phyloP scores from a whole-genome alignment of 768 basidiomycete species.

The Lactarius indigo region DNA sequence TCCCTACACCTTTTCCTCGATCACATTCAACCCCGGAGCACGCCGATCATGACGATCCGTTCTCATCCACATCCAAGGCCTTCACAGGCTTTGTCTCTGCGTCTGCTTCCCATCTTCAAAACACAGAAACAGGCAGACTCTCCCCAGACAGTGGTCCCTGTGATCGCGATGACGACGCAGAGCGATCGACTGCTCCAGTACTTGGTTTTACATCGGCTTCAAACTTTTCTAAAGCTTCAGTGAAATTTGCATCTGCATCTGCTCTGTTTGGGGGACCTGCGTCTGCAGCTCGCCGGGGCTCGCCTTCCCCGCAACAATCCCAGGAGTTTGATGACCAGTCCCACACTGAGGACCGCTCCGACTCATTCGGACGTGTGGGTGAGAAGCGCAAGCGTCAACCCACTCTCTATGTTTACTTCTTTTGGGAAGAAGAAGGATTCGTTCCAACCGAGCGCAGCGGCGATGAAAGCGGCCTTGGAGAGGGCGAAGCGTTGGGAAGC shows the following conservation, averaged over 20 bases:
- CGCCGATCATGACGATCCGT: slow-evolving; percentile 17
- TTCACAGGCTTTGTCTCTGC: slow-evolving; percentile 8
- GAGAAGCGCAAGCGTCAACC: not conserved
- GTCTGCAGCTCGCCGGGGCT: not conserved
- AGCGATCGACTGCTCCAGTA: not conserved
- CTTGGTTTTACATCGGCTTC: slow-evolving; percentile 16
- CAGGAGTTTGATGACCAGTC: not conserved
- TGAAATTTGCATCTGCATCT: slow-evolving; percentile 14
- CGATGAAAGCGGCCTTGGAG: slow-evolving; percentile 12
- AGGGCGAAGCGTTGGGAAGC: slow-evolving; percentile 18
- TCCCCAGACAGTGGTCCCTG: not conserved
- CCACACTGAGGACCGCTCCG: not conserved
- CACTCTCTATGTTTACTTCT: slow-evolving; percentile 13
- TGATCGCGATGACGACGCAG: not conserved
- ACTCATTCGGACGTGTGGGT: not conserved
- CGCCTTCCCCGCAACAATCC: not conserved
- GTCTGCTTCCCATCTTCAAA: not conserved
- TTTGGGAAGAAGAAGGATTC: slow-evolving; percentile 15
- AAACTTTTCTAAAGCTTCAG: not conserved
- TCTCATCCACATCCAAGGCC: slow-evolving; percentile 4
- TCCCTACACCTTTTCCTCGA: not conserved
- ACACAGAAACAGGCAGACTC: not conserved
- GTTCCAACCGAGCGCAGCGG: slow-evolving; percentile 17
- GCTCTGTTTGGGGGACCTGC: not conserved
- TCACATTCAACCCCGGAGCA: not conserved